A percentile compares a stretch with the other conserved stretches of the same genome.
These are phyloP conservation scores for Tylopilus sp. DNA, from an alignment of 1,284 basidiomycete genomes.

Conservation along the genomic window DNA sequence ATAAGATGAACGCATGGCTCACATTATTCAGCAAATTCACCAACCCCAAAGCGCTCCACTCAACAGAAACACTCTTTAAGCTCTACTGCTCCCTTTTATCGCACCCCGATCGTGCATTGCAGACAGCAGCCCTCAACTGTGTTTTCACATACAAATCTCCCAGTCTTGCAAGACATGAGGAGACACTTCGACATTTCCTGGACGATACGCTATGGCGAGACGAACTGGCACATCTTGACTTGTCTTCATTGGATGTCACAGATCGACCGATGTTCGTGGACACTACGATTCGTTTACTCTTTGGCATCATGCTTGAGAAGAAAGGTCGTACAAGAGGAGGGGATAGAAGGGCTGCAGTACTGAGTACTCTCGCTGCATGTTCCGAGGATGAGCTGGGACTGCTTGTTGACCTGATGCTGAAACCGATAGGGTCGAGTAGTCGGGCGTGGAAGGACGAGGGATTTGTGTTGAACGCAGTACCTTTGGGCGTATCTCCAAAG, in stretches of 20 bases:
- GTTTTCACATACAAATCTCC: constrained; percentile 88
- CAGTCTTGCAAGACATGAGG: constrained; percentile 73
- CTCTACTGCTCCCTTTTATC: constrained; percentile 86
- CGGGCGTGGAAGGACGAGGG: too few species aligned
- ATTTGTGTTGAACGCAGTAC: too few species aligned
- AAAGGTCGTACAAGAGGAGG: constrained; percentile 78
- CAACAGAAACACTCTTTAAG: constrained; percentile 72
- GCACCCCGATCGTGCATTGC: constrained; percentile 87
- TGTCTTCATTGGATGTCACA: constrained; percentile 70
- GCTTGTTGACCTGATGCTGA: too few species aligned
- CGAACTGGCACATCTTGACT: constrained; percentile 80
- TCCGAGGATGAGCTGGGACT: too few species aligned
- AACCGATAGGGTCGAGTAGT: too few species aligned
- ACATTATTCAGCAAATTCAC: constrained; percentile 90
- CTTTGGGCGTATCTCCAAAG: too few species aligned
- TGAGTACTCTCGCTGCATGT: too few species aligned
- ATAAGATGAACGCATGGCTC: constrained; percentile 83
- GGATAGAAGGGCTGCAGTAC: constrained; percentile 77
- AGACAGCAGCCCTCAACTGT: constrained; percentile 84
- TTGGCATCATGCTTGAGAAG: constrained; percentile 90
- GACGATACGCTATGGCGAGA: constrained; percentile 94
- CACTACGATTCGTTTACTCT: constrained; percentile 83
- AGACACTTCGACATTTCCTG: constrained; percentile 77
- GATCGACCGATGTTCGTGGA: constrained; percentile 83
- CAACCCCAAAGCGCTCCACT: constrained; percentile 90